Conservation (phyloP, 306 rosid species). For the Mimosa bimucronata region DNA sequence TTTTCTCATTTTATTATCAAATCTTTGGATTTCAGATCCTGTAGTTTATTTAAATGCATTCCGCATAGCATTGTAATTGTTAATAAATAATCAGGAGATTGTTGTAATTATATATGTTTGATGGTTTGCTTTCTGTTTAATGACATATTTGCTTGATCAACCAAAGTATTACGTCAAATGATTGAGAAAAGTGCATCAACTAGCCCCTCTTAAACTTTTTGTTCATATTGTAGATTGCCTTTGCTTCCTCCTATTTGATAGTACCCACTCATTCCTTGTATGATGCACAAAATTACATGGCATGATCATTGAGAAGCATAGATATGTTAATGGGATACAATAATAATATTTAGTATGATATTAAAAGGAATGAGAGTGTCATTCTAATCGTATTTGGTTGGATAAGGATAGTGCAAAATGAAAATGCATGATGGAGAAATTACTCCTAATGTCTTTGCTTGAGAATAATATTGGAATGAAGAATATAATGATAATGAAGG, state of each 20-base stretch:
- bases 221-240: constrained; percentile 6
- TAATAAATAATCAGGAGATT: constrained; percentile 12
- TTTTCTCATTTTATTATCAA: neutral
- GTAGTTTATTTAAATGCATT: neutral
- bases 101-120: constrained; percentile 27
- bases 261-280: neutral
- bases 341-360: neutral
- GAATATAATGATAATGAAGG: neutral
- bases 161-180: neutral
- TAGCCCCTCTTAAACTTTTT: constrained; percentile 24
- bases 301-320: neutral
- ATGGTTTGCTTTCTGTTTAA: constrained; percentile 28
- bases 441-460: neutral
- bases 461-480: neutral
- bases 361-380: neutral
- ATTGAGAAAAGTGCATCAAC: constrained; percentile 28
- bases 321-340: neutral
- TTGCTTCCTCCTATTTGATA: constrained; percentile 30
- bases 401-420: neutral
- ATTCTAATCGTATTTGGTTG: neutral
- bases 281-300: neutral
- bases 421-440: neutral
- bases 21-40: no score
- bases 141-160: constrained; percentile 7
- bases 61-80: neutral